Evolutionary conservation across 306 rosid genomes (phyloP).

Genomic region (Canavalia gladiata): DNA sequence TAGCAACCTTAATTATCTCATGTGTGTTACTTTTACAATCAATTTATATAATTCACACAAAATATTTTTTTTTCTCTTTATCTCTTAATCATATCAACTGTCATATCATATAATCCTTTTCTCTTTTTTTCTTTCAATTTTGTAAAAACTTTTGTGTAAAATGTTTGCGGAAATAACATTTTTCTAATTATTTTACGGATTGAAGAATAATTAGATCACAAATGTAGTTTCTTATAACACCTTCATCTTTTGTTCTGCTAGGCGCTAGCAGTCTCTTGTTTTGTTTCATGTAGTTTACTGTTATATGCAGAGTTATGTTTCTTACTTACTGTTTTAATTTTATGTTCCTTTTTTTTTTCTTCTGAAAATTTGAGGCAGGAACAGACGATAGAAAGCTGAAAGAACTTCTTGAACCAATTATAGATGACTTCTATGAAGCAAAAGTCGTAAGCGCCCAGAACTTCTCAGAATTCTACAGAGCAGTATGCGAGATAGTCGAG

Average conservation of each 20-base stretch:
- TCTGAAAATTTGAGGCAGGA: constrained; percentile 53
- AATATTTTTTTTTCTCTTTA: no score
- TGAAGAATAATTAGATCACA: neutral
- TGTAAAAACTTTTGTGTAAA: no score
- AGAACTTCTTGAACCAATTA: constrained; percentile 49
- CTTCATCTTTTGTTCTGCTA: neutral
- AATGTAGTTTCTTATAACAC: neutral
- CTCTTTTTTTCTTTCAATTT: no score
- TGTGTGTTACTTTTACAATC: no score
- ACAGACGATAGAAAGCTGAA: constrained; percentile 51
- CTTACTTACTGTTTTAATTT: neutral
- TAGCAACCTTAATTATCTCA: neutral
- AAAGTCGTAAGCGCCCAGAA: neutral
- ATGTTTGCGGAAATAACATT: no score
- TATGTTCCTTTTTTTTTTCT: neutral
- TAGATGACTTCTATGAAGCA: constrained; percentile 11
- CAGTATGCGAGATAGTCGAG: constrained; percentile 65
- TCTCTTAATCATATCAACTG: no score
- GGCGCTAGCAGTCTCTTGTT: neutral
- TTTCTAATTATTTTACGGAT: neutral
- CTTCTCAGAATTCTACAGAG: constrained; percentile 51
- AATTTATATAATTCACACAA: no score
- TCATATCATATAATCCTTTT: no score
- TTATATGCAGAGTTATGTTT: neutral
- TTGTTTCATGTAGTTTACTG: neutral